Percentiles rank a stretch among this genome's conserved stretches.
phyloP scores from a whole-genome alignment of 2,329 filamentous ascomycete species.

The Paracoccidioides lutzii region DNA sequence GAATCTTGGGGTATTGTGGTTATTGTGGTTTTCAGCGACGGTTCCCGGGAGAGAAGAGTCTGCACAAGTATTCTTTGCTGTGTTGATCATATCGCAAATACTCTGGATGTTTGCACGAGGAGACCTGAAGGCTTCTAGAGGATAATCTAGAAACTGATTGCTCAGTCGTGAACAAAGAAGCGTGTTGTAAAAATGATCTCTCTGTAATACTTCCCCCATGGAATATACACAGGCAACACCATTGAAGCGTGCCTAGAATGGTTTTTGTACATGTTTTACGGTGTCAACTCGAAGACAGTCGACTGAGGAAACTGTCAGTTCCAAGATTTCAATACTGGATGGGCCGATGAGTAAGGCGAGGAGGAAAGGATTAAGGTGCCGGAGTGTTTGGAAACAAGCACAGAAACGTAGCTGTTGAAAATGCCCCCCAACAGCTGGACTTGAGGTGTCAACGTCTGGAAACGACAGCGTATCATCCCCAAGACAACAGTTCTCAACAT shows the following conservation, averaged over 20 bases:
- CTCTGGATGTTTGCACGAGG: constrained; percentile 1
- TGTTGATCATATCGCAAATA: constrained; percentile 17
- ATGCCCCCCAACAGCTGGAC: constrained; percentile 35
- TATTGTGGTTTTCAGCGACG: constrained; percentile 50
- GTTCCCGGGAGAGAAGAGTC: constrained; percentile 32
- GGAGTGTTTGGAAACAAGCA: constrained; percentile 46
- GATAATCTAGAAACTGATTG: background rate
- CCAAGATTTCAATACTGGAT: background rate
- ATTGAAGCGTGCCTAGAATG: constrained; percentile 30
- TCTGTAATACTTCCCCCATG: constrained; percentile 33
- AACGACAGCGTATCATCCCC: constrained; percentile 42
- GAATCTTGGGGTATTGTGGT: constrained; percentile 39
- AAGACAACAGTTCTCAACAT: constrained; percentile 39
- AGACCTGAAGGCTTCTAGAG: constrained; percentile 5
- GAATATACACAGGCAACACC: constrained; percentile 32
- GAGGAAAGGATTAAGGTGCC: constrained; percentile 29
- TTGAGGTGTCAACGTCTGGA: constrained; percentile 49
- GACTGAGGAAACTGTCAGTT: background rate
- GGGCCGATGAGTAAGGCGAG: background rate
- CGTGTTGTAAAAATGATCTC: no score
- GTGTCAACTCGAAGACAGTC: constrained; percentile 41
- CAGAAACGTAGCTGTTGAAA: constrained; percentile 47
- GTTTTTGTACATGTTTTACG: constrained; percentile 33
- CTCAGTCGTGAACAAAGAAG: no score
- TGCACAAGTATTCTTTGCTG: constrained; percentile 25